Evolutionary conservation across 2,329 filamentous ascomycete species (phyloP).

Genomic region (Pseudovirgaria hyperparasitica): DNA sequence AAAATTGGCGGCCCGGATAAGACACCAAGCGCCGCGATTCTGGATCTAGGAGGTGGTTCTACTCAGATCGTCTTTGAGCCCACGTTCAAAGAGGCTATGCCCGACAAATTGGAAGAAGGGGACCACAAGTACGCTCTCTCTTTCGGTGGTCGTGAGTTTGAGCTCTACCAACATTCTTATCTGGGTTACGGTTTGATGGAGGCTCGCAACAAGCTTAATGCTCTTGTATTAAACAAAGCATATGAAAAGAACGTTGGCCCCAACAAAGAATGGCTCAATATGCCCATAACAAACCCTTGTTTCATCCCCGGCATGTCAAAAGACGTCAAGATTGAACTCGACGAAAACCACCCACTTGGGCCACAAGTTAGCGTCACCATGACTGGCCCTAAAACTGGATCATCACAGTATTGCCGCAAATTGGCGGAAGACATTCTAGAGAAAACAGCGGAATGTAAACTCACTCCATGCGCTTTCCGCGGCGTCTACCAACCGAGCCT

Average conservation of each 20-base stretch:
- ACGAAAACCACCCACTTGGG: constrained; percentile 52
- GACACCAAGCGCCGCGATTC: constrained; percentile 82
- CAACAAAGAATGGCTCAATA: constrained; percentile 48
- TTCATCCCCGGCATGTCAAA: constrained; percentile 69
- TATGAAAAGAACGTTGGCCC: constrained; percentile 44
- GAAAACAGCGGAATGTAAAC: constrained; percentile 69
- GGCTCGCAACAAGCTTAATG: constrained; percentile 77
- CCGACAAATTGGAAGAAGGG: constrained; percentile 70
- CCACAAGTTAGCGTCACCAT: constrained; percentile 63
- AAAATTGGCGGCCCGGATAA: constrained; percentile 92
- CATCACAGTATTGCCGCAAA: constrained; percentile 77
- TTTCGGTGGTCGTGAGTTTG: constrained; percentile 83
- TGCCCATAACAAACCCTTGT: constrained; percentile 71
- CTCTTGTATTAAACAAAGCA: constrained; percentile 58
- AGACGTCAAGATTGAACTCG: constrained; percentile 59
- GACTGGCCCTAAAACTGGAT: constrained; percentile 63
- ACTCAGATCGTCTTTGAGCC: constrained; percentile 99
- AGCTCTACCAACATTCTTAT: constrained; percentile 96
- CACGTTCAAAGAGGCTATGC: constrained; percentile 73
- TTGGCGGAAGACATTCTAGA: constrained; percentile 81
- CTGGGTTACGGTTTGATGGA: constrained; percentile 94
- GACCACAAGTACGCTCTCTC: constrained; percentile 91
- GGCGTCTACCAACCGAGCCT: constrained; percentile 89
- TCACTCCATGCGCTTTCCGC: constrained; percentile 96
- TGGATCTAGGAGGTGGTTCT: constrained; percentile 91